Base-by-base conservation (phyloP, 352 stramenopile genomes). In the Thraustochytrium striatum region DNA sequence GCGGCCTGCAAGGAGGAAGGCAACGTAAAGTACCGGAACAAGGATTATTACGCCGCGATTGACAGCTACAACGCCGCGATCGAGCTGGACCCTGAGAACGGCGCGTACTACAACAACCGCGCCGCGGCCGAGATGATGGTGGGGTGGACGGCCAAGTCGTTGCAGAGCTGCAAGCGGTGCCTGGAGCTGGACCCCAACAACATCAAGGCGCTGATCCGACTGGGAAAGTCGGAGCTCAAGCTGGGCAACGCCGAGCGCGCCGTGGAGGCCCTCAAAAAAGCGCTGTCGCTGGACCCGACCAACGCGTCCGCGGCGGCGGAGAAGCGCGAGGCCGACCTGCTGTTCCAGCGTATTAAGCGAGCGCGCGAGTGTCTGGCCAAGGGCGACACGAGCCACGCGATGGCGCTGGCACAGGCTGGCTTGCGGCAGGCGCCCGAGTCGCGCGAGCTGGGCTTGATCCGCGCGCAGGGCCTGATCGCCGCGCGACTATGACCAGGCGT, bases 1-100 rank as follows among this genome's bases (percentile, higher is more conserved):
- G 75, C 33, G 13, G 47, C 8, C 11, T 55, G 82, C 68, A 87
- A 87, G 62, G 79, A 81, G 9, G 61, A 79, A 30, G 92, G 92
- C 69, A 97, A 97, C 81, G 90, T 94, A 81, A 85, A 93, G 70
- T 97, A 96, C 87, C 94, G 94, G 85, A 88, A 89, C 72, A 88
- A 89, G 78, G 88, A 96, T 81, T 97, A 97, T 83, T 84, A 87
- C 57, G 88, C 84, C 73, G 92, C 92, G 61, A 93, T 96, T 72
- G 87, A 91, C 58, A 88, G 91, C 82, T 97, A 97, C 85, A 90
- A 90, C 79, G 88, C 93, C 83, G 91, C 92, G 36, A 96, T 96
- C 83, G 90, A 92, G 61, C 83, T 88, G 39, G 90, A 89, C 69
- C 89, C 90, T 47, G 92, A 89, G 11, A 85, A 91, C 82, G 88